Conservation (phyloP, 768 basidiomycete species). For the Kwoniella dendrophila region DNA sequence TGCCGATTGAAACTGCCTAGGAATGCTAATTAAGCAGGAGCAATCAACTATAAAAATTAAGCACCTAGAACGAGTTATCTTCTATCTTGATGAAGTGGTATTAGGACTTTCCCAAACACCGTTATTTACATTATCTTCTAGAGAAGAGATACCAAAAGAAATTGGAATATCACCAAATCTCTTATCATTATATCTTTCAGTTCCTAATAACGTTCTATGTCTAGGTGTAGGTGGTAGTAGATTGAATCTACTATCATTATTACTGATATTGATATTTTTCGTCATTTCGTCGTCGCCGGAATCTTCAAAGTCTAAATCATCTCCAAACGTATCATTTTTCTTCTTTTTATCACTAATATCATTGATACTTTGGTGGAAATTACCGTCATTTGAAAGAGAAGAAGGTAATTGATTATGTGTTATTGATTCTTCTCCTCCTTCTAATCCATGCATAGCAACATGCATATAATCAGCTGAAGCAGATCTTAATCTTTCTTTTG, state of each 20-base stretch:
- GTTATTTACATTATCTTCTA: not conserved
- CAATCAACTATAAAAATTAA: too few relatives aligned
- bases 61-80: too few relatives aligned
- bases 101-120: conserved; percentile 21
- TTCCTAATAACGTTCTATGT: conserved; percentile 47
- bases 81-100: too few relatives aligned
- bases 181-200: conserved; percentile 46
- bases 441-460: conserved; percentile 35
- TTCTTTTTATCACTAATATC: not conserved
- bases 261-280: not conserved
- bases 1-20: too few relatives aligned
- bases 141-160: not conserved
- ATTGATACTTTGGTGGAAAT: too few relatives aligned
- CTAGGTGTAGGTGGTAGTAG: conserved; percentile 28
- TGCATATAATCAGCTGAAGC: conserved; percentile 39
- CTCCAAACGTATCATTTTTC: conserved; percentile 1
- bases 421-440: not conserved
- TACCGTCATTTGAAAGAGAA: too few relatives aligned
- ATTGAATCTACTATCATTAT: not conserved
- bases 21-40: too few relatives aligned
- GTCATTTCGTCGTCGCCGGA: not conserved
- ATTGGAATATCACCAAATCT: conserved; percentile 46
- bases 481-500: not conserved
- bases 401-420: too few relatives aligned
- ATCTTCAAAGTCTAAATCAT: conserved; percentile 14